Evolutionary conservation across 2,329 filamentous ascomycete genomes (phyloP).

Genomic region (Sclerotinia trifoliorum): DNA sequence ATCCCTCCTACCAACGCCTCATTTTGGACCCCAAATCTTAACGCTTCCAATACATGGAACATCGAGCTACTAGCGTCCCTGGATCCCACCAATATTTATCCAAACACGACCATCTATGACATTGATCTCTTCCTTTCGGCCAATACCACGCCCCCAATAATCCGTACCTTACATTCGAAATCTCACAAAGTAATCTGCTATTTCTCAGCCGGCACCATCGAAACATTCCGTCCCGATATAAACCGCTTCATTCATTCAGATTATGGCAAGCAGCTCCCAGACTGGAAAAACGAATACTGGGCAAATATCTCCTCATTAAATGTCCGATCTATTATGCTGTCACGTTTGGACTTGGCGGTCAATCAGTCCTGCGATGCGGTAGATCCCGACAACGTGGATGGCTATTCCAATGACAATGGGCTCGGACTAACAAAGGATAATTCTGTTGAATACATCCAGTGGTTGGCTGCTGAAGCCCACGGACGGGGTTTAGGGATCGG

Average conservation of each 20-base stretch:
- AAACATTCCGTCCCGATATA: conserved; percentile 58
- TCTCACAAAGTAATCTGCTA: conserved; percentile 69
- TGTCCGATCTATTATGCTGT: conserved; percentile 63
- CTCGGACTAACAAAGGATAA: conserved; percentile 57
- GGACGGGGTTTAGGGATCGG: conserved; percentile 59
- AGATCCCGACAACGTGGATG: conserved; percentile 70
- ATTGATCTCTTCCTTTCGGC: conserved; percentile 38
- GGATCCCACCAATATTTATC: conserved; percentile 28
- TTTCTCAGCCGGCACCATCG: conserved; percentile 69
- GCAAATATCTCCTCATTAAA: conserved; percentile 55
- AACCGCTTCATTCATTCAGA: conserved; percentile 54
- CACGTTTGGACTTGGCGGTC: conserved; percentile 56
- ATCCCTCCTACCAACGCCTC: conserved; percentile 16
- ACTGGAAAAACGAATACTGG: conserved; percentile 68
- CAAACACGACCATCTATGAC: conserved; percentile 39
- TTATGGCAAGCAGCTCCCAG: conserved; percentile 55
- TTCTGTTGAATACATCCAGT: conserved; percentile 58
- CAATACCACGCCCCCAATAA: conserved; percentile 48
- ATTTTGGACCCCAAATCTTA: conserved; percentile 18
- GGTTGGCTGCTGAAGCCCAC: conserved; percentile 56
- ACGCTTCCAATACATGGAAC: conserved; percentile 23
- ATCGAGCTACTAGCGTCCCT: conserved; percentile 20
- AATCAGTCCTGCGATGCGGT: conserved; percentile 65
- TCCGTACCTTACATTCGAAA: conserved; percentile 48
- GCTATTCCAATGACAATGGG: conserved; percentile 61